phyloP scores from a whole-genome alignment of 1,284 basidiomycete genomes.

The Tylopilus orsonianus region DNA sequence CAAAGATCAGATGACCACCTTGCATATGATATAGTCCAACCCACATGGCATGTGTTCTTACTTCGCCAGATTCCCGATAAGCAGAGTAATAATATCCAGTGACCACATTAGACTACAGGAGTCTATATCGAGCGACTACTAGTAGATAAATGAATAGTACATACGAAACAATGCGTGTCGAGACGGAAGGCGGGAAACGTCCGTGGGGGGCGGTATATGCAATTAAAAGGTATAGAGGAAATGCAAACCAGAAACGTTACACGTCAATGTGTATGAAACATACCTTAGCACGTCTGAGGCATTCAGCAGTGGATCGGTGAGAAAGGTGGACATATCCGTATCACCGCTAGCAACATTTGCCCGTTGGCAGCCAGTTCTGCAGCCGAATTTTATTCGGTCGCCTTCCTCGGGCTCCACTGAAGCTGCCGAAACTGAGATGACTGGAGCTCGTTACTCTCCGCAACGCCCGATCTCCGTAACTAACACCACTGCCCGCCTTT shows the following conservation, averaged over 20 bases:
- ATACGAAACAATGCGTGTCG: slow-evolving; percentile 12
- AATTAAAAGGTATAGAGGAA: slow-evolving; percentile 23
- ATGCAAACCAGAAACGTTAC: slow-evolving; percentile 10
- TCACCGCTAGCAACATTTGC: slow-evolving; percentile 48
- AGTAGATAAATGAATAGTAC: slow-evolving; percentile 19
- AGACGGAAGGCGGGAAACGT: slow-evolving; percentile 6
- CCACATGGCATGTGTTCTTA: background rate
- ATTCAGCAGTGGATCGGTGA: background rate
- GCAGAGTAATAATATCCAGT: background rate
- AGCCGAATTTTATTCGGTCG: slow-evolving; percentile 59
- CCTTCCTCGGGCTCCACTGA: slow-evolving; percentile 60
- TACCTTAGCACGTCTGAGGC: slow-evolving; percentile 15
- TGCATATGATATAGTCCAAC: background rate
- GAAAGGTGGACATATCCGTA: slow-evolving; percentile 4
- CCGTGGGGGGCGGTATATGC: slow-evolving; percentile 19
- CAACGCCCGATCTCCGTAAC: slow-evolving; percentile 92
- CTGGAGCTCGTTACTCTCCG: slow-evolving; percentile 84
- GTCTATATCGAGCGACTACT: slow-evolving; percentile 25
- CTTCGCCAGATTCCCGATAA: background rate
- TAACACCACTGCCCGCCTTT: slow-evolving; percentile 90
- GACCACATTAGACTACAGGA: slow-evolving; percentile 9
- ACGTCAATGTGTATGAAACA: slow-evolving; percentile 11
- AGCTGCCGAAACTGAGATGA: slow-evolving; percentile 76
- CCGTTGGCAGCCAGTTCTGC: slow-evolving; percentile 57
- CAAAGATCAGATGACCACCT: slow-evolving; percentile 1